Conservation (phyloP, 2,329 filamentous ascomycete species). For the Penicillium oxalicum region DNA sequence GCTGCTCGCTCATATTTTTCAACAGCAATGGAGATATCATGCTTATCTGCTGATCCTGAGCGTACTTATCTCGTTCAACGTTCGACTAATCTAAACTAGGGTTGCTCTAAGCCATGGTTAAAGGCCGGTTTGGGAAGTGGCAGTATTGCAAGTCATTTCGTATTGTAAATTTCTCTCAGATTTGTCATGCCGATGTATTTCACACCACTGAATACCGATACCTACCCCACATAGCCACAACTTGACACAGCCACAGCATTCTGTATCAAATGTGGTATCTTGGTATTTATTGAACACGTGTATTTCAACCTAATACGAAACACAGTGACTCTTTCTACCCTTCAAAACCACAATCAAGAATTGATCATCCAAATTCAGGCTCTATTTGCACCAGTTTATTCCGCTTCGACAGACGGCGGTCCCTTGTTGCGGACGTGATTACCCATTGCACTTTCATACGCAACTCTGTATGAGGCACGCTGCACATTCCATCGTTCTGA, state of each 20-base stretch:
- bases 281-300: not conserved
- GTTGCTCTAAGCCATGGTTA: not conserved
- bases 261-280: not conserved
- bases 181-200: not conserved
- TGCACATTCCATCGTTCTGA: too few species aligned
- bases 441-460: too few species aligned
- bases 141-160: not conserved
- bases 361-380: too few species aligned
- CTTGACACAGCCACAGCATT: not conserved
- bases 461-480: too few species aligned
- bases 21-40: too few species aligned
- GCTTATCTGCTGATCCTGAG: too few species aligned
- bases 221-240: not conserved
- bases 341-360: not conserved
- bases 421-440: too few species aligned
- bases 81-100: not conserved
- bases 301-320: not conserved
- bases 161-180: not conserved
- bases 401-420: too few species aligned
- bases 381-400: too few species aligned
- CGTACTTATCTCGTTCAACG: not conserved
- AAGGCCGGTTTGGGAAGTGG: not conserved
- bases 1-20: too few species aligned
- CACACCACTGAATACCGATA: not conserved
- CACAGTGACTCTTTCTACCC: not conserved